Base-by-base conservation (phyloP, 331 rosid genomes). In the Quercus phellos region DNA sequence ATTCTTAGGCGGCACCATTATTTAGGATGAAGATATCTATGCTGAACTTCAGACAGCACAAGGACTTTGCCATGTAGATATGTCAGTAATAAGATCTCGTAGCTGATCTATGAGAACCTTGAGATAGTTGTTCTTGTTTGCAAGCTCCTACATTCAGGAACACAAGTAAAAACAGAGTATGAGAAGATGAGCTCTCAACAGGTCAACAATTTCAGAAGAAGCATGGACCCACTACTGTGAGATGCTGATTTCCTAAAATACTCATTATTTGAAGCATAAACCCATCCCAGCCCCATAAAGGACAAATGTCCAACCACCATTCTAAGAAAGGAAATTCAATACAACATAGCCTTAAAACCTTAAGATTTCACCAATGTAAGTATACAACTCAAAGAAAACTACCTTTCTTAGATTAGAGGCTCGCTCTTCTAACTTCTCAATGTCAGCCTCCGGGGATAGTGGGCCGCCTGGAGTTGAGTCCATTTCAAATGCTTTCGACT, bases 31-130 rank as follows among this genome's bases (percentile, higher is more conserved):
- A 82, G 80, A 66, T 19, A 42, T 74, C 59, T 56, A 53, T 72
- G 24, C 55, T 3, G 42, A 59, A 59, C 66, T 81, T 94, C 86
- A 90, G 70, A 89, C 75, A 3, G 93, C 85, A 73, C 86, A 87
- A 64, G 98, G 97, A 81, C 99, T 94, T 81, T 92, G 98, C 99
- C 99, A 94, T 54, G 92, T 91, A 70, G 97, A 90, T 82, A 94
- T 88, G 87, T 92, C 99, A 18, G 90, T 70, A 55, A 94, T 77
- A 68, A 94, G 94, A 76, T 90, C 90, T 69, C 97, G 86, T 68
- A 91, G 75, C 81, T 92, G 98, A 91, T 91, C 96, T 69, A 95
- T 90, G 68, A 93, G 96, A 83, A 60, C 68, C 89, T 91, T 95
- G 80, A 95, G 71, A 73, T 88, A 85, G 73, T 82, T 53, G 83